Conservation (phyloP, 2,329 filamentous ascomycete genomes). For the Claviceps fusiformis region DNA sequence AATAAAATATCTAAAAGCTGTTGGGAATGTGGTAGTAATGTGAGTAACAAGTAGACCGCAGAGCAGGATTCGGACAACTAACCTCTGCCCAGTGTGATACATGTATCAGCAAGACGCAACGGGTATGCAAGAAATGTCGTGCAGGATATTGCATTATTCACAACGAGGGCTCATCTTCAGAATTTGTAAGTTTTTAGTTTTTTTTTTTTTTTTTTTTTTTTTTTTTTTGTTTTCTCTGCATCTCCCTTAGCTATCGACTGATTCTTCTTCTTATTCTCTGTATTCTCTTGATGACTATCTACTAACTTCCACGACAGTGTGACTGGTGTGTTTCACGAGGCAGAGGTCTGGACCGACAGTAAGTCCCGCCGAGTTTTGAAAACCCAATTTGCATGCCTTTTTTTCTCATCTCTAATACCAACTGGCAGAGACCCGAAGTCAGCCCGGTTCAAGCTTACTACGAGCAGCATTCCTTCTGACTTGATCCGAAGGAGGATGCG, state of each 20-base stretch:
- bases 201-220: conserved; percentile 8
- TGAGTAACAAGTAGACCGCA: conserved; percentile 25
- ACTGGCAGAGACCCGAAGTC: conserved; percentile 2
- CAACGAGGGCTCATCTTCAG: conserved; percentile 66
- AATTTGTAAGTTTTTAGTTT: conserved; percentile 34
- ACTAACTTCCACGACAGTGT: conserved; percentile 26
- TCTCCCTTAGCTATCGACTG: conserved; percentile 11
- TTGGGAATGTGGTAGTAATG: conserved; percentile 76
- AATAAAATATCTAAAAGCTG: conserved; percentile 55
- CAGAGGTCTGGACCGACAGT: conserved; percentile 19
- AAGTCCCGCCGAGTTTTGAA: background rate
- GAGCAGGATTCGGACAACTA: conserved; percentile 2
- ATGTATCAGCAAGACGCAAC: conserved; percentile 61
- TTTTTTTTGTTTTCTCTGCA: background rate
- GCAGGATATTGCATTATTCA: conserved; percentile 75
- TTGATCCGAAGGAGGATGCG: conserved; percentile 6
- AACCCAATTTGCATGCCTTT: background rate
- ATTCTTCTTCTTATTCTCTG: conserved; percentile 8
- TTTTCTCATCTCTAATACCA: background rate
- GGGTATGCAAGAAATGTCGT: conserved; percentile 56
- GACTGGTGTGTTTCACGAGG: conserved; percentile 27
- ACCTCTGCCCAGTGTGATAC: conserved; percentile 46
- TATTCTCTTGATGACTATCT: background rate
- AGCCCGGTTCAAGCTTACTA: background rate
- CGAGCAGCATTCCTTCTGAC: conserved; percentile 1